phyloP scores from a whole-genome alignment of 2,329 filamentous ascomycete genomes.

The Penicillium sp. region DNA sequence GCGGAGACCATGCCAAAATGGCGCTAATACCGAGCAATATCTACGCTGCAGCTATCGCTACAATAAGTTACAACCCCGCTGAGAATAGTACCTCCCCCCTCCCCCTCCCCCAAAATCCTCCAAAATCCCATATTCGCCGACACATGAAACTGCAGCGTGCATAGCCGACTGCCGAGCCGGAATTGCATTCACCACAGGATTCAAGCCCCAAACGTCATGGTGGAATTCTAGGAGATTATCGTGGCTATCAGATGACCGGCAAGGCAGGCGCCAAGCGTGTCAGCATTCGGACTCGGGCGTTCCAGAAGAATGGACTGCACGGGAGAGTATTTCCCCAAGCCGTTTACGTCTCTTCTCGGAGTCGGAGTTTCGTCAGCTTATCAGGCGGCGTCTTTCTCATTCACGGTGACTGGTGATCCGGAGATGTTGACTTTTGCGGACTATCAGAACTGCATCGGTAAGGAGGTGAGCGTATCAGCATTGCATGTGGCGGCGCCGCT shows the following conservation, averaged over 20 bases:
- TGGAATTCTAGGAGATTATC: neutral
- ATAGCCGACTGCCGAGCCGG: constrained; percentile 22
- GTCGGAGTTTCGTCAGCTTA: neutral
- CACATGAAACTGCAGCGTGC: constrained; percentile 12
- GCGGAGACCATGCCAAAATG: neutral
- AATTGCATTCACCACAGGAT: constrained; percentile 4
- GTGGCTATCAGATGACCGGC: constrained; percentile 13
- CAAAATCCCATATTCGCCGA: constrained; percentile 1
- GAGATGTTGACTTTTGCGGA: constrained; percentile 10
- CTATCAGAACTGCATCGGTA: neutral
- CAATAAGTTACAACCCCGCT: neutral
- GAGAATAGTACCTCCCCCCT: neutral
- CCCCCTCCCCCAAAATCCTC: neutral
- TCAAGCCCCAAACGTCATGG: constrained; percentile 1
- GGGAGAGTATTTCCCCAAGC: neutral
- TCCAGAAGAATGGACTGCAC: neutral
- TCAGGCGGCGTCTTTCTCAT: neutral
- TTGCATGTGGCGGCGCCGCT: constrained; percentile 2
- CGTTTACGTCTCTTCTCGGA: neutral
- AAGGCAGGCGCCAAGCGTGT: constrained; percentile 7
- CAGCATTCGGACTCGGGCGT: neutral
- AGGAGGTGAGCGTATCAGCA: constrained; percentile 10
- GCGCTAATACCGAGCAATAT: neutral
- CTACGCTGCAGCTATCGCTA: neutral
- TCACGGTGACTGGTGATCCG: neutral